Conservation (phyloP, 257 asterid genomes). For the Ophiorrhiza pumila region DNA sequence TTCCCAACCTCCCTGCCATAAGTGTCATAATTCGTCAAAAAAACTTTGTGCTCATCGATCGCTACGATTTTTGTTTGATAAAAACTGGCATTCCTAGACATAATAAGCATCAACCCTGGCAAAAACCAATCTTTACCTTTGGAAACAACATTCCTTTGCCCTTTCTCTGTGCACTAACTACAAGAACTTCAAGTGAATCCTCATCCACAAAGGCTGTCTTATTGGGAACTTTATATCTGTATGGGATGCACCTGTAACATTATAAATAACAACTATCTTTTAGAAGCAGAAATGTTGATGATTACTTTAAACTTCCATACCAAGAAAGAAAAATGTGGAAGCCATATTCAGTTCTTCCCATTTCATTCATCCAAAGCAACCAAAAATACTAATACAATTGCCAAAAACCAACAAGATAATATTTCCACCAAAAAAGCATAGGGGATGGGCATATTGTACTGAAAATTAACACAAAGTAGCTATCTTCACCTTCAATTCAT, state of each 20-base stretch:
- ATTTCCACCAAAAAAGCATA: neutral
- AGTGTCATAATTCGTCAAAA: constrained; percentile 11
- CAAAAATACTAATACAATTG: neutral
- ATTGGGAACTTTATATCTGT: constrained; percentile 44
- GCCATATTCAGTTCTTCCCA: neutral
- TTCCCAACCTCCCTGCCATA: constrained; percentile 87
- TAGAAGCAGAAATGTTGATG: neutral
- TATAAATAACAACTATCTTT: neutral
- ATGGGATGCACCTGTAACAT: constrained; percentile 76
- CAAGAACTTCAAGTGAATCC: constrained; percentile 81
- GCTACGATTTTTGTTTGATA: neutral
- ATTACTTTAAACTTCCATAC: neutral
- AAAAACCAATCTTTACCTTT: constrained; percentile 41
- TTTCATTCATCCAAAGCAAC: neutral
- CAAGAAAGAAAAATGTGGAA: neutral
- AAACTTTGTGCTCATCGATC: neutral
- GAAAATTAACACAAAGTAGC: too few relatives aligned
- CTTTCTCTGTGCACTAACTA: constrained; percentile 68
- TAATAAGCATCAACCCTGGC: neutral
- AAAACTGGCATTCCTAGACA: neutral
- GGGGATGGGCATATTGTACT: too few relatives aligned
- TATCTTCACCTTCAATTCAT: too few relatives aligned
- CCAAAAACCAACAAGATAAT: neutral
- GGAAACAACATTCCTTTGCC: constrained; percentile 90
- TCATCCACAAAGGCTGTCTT: constrained; percentile 38